phyloP scores from a whole-genome alignment of 1,139 yeast species.

The Debaryomyces psychrophilus region DNA sequence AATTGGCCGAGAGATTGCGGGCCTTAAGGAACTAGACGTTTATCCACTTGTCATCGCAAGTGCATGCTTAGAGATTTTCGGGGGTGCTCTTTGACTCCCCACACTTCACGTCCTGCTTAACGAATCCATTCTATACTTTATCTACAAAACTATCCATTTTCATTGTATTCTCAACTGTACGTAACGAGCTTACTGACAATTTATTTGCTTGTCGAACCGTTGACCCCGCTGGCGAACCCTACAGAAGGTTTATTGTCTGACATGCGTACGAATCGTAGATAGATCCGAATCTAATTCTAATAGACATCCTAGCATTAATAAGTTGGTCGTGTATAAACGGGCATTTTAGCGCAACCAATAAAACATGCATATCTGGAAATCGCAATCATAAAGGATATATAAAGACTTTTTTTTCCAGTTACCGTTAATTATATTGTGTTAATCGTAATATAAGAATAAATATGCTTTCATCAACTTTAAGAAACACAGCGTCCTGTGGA shows the following conservation, averaged over 20 bases:
- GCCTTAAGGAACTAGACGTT: conserved; percentile 54
- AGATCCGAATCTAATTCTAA: background rate
- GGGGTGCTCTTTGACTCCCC: background rate
- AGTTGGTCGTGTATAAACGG: conserved; percentile 3
- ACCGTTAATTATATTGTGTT: background rate
- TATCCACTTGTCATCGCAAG: background rate
- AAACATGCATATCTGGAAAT: conserved; percentile 2
- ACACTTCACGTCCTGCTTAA: too few relatives aligned
- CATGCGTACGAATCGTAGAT: background rate
- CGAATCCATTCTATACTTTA: too few relatives aligned
- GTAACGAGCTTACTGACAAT: too few relatives aligned
- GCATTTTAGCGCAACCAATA: conserved; percentile 7
- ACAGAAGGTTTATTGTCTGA: background rate
- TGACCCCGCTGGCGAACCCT: background rate
- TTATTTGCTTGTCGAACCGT: background rate
- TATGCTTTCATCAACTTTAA: conserved; percentile 28
- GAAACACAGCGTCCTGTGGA: conserved; percentile 22
- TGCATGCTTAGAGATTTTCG: background rate
- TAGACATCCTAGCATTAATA: background rate
- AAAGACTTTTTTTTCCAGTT: background rate
- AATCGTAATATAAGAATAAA: background rate
- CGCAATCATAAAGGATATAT: conserved; percentile 5
- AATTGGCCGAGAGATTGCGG: conserved; percentile 80
- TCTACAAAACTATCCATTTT: too few relatives aligned
- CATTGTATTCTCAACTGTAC: too few relatives aligned